Evolutionary conservation across 2,329 filamentous ascomycete genomes (phyloP).

Genomic region (Botrytis paeoniae): DNA sequence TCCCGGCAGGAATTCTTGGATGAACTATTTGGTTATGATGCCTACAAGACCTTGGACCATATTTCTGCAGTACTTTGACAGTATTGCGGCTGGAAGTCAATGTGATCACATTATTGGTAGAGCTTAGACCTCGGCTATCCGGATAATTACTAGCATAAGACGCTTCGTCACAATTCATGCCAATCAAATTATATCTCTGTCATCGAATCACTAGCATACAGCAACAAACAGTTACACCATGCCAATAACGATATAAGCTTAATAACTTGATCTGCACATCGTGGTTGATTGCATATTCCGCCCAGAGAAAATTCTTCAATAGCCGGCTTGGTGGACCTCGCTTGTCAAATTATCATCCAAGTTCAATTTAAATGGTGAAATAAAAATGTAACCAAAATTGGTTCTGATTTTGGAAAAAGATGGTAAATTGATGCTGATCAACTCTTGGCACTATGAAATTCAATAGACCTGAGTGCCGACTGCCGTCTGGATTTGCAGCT

Average conservation of each 20-base stretch:
- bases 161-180: not conserved
- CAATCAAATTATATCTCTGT: too few species aligned
- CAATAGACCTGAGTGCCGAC: not conserved
- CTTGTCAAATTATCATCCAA: too few species aligned
- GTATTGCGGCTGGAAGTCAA: not conserved
- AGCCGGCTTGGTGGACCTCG: not conserved
- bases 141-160: not conserved
- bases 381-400: not conserved
- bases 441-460: not conserved
- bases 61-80: not conserved
- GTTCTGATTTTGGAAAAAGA: not conserved
- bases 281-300: not conserved
- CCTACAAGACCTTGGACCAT: slow-evolving; percentile 17
- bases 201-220: not conserved
- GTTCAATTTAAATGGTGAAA: not conserved
- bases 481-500: not conserved
- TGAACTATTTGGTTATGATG: slow-evolving; percentile 27
- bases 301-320: not conserved
- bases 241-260: not conserved
- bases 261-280: not conserved
- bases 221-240: not conserved
- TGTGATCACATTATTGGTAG: not conserved
- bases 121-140: not conserved
- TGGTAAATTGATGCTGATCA: not conserved
- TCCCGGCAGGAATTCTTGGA: slow-evolving; percentile 19